Conservation (phyloP, 2,329 filamentous ascomycete genomes). For the Pseudopithomyces maydicus region DNA sequence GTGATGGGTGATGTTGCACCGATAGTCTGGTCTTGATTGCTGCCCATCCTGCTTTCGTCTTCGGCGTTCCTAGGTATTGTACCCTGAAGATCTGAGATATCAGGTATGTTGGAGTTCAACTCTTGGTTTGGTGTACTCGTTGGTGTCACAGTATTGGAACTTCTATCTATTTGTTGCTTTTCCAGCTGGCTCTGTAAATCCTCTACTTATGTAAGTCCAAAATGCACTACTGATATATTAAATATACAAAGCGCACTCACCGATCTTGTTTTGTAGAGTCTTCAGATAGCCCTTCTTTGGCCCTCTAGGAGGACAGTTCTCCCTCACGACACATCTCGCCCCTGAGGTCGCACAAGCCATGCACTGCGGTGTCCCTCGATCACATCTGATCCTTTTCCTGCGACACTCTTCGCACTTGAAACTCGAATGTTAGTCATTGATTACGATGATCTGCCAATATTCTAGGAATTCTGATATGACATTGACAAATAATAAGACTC, state of each 20-base stretch:
- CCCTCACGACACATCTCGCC: not conserved
- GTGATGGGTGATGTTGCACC: not conserved
- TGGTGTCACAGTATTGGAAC: no score
- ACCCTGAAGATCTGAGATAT: not conserved
- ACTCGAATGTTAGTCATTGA: no score
- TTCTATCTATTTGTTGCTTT: not conserved
- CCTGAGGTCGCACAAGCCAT: not conserved
- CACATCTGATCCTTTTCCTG: not conserved
- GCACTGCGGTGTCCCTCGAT: not conserved
- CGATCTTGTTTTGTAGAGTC: not conserved
- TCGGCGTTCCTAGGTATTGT: not conserved
- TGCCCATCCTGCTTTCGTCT: not conserved
- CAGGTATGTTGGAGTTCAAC: not conserved
- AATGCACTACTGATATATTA: not conserved
- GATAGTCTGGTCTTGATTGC: not conserved
- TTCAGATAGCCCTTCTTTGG: not conserved
- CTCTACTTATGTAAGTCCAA: not conserved
- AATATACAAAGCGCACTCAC: not conserved
- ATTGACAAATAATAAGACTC: no score
- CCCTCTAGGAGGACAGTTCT: not conserved
- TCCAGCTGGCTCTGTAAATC: not conserved
- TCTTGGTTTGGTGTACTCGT: no score
- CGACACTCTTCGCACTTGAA: not conserved
- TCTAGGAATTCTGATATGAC: no score
- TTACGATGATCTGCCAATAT: no score